Conservation (phyloP, 176 grass and related monocot genomes). For the Oryza coarctata region DNA sequence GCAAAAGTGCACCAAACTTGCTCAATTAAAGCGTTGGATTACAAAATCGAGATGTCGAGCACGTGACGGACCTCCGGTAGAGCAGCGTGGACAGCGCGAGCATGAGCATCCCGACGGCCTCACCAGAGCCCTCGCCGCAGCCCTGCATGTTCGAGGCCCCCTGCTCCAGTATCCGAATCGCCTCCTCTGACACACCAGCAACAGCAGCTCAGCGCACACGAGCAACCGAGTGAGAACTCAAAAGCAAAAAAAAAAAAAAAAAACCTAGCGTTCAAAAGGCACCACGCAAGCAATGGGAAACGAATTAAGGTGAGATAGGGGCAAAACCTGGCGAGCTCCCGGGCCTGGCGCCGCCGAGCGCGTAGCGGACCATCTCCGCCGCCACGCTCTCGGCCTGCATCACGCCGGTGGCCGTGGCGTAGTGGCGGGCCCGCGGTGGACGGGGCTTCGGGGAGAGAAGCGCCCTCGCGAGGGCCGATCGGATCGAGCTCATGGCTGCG, state of each 20-base stretch:
- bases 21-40: neutral
- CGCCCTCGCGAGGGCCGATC: slow-evolving; percentile 18
- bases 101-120: slow-evolving; percentile 68
- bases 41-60: slow-evolving; percentile 15
- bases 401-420: neutral
- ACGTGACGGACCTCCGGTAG: slow-evolving; percentile 59
- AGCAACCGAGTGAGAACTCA: neutral
- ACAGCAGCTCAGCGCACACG: neutral
- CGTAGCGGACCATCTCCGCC: slow-evolving; percentile 80
- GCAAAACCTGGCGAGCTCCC: slow-evolving; percentile 60
- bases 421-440: neutral
- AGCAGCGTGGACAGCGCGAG: slow-evolving; percentile 79
- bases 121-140: slow-evolving; percentile 44
- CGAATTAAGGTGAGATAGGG: neutral
- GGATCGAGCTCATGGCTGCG: slow-evolving; percentile 45
- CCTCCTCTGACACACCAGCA: slow-evolving; percentile 53
- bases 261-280: neutral
- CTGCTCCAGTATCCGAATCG: slow-evolving; percentile 93
- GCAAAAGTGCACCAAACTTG: neutral
- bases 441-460: neutral
- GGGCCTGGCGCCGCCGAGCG: slow-evolving; percentile 49
- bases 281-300: neutral
- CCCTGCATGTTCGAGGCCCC: slow-evolving; percentile 74
- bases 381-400: slow-evolving; percentile 59
- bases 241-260: neutral